Evolutionary conservation across 108 stramenopile species (phyloP).

Genomic region (Cyclotella sp.): DNA sequence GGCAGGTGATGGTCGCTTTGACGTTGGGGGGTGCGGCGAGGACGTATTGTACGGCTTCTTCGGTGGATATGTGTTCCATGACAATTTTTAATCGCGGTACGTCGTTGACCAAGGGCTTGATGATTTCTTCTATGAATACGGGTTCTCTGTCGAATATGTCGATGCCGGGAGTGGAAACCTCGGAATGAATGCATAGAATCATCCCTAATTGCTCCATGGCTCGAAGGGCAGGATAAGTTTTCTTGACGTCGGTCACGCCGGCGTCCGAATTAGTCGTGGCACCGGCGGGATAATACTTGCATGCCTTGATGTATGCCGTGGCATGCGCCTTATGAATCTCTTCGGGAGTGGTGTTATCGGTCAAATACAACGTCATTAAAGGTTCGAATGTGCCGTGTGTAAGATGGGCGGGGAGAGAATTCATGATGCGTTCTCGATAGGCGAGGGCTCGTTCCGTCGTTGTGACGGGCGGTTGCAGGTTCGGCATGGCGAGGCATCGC

Average conservation of each 20-base stretch:
- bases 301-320: constrained; percentile 81
- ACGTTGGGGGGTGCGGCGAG: constrained; percentile 78
- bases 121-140: constrained; percentile 92
- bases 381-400: constrained; percentile 69
- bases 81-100: constrained; percentile 94
- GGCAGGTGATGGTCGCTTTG: constrained; percentile 96
- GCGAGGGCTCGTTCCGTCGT: constrained; percentile 87
- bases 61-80: constrained; percentile 96
- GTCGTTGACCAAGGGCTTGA: constrained; percentile 86
- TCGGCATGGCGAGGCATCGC: constrained; percentile 96
- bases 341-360: constrained; percentile 94
- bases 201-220: constrained; percentile 93
- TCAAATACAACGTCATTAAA: constrained; percentile 97
- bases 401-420: constrained; percentile 51
- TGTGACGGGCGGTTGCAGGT: constrained; percentile 96
- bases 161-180: constrained; percentile 89
- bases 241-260: constrained; percentile 94
- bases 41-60: constrained; percentile 94
- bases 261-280: constrained; percentile 98
- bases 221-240: constrained; percentile 82
- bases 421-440: constrained; percentile 89
- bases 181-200: constrained; percentile 97
- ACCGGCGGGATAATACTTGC: constrained; percentile 99
- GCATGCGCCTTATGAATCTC: constrained; percentile 86
- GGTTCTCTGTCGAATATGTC: constrained; percentile 99